These are phyloP conservation scores for Angophora floribunda DNA, from an alignment of 345 rosid genomes.

Conservation along the genomic window DNA sequence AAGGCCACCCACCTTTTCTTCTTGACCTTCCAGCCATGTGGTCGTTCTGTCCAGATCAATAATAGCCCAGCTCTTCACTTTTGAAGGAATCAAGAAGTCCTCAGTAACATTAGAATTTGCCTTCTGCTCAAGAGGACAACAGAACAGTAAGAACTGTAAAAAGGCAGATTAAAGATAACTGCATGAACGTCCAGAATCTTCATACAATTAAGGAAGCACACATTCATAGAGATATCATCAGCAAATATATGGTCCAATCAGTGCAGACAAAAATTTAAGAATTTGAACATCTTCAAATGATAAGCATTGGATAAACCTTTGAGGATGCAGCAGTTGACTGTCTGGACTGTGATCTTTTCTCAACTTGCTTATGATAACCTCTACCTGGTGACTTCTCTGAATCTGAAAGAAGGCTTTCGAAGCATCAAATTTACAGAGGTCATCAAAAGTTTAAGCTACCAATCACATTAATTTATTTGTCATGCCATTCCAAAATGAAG, in stretches of 20 bases:
- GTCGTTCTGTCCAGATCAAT: slow-evolving; percentile 63
- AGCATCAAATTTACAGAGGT: not conserved
- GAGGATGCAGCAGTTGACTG: slow-evolving; percentile 18
- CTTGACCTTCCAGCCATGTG: slow-evolving; percentile 75
- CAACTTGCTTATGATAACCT: slow-evolving; percentile 33
- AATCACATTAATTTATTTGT: not conserved
- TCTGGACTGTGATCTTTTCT: slow-evolving; percentile 27
- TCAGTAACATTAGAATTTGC: slow-evolving; percentile 13
- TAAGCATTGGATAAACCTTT: slow-evolving; percentile 26
- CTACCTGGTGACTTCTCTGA: slow-evolving; percentile 17
- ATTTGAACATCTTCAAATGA: not conserved
- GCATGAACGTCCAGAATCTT: not conserved
- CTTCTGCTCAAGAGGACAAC: slow-evolving; percentile 23
- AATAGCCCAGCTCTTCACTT: slow-evolving; percentile 66
- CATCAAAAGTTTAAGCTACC: not conserved
- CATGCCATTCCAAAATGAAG: not conserved
- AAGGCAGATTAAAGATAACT: not conserved
- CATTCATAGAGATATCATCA: not conserved
- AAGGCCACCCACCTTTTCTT: slow-evolving; percentile 57
- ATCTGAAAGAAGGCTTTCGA: slow-evolving; percentile 26
- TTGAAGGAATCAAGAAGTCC: slow-evolving; percentile 28
- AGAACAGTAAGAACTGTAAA: not conserved
- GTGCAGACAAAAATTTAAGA: not conserved
- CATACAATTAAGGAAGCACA: not conserved
- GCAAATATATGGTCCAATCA: not conserved